Evolutionary conservation across 441 rosid species (phyloP).

Genomic region (Populus hybrid): DNA sequence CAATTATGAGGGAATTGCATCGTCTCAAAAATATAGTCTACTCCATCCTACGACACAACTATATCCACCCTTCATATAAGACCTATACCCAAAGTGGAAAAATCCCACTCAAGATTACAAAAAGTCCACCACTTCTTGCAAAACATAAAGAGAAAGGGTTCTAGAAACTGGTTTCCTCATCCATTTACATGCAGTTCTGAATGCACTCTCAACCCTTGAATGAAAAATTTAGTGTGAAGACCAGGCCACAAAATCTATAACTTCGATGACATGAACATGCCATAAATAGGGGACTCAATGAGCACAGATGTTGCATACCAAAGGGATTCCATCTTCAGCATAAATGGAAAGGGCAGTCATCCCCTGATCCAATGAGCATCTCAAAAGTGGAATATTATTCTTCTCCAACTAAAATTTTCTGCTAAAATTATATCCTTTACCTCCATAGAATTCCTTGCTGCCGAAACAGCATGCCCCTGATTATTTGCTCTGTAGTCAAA

Average conservation of each 20-base stretch:
- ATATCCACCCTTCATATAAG: background rate
- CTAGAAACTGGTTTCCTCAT: background rate
- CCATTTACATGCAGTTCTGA: background rate
- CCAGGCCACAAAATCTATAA: background rate
- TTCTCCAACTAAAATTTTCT: constrained; percentile 4
- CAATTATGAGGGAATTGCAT: background rate
- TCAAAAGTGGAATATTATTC: background rate
- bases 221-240: background rate
- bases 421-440: constrained; percentile 36
- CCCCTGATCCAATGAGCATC: background rate
- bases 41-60: background rate
- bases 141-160: background rate
- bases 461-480: constrained; percentile 44
- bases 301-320: background rate
- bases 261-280: background rate
- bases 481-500: constrained; percentile 68
- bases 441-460: constrained; percentile 67
- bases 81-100: background rate
- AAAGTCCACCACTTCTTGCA: background rate
- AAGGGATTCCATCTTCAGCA: background rate
- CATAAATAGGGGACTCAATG: background rate
- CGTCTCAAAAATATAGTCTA: background rate
- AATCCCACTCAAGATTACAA: background rate
- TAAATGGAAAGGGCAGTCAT: background rate
- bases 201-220: background rate